Base-by-base conservation (phyloP, 768 basidiomycete genomes). In the Leucogyrophana mollusca region DNA sequence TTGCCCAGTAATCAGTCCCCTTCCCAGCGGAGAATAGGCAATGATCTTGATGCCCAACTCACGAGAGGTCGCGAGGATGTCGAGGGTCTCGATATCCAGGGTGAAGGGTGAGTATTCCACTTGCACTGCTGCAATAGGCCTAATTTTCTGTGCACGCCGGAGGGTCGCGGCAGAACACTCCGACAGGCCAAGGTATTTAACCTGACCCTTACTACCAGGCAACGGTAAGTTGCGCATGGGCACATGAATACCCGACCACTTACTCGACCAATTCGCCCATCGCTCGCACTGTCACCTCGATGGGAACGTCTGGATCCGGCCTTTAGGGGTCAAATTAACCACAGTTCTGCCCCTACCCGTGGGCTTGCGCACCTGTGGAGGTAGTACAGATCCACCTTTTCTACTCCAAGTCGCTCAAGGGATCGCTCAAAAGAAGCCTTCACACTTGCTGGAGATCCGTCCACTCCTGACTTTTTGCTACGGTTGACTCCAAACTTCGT, bases 241-340 rank as follows among this genome's bases (percentile, higher is more conserved):
- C 4, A 16, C 22, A 14, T 40, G n/a, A n/a, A n/a, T n/a, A n/a
- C n/a, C n/a, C n/a, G n/a, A n/a, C 17, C 11, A 51, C 61, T 50
- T 58, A 78, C 77, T 77, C 73, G 41, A 79, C 78, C 18, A 77
- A 66, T 47, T 78, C 71, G 1, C 73, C 73, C 73, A 80, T 72
- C 0, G 73, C 79, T 4, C 67, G 56, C 5, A 80, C 72, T 0
- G 77, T 73, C 45, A 60, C 72, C 59, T 80, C 78, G n/a, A 80
- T 78, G 2, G 77, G 76, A 1, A 67, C 65, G 0, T 56, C 58
- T 5, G 59, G 53, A 47, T 79, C 77, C 3, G 72, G 68, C 11
- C 74, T 71, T 35, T 22, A 27, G 37, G 9, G 49, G 39, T 9
- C 27, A 24, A 8, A 9, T 32, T 7, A 39, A 23, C 4, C 25